Evolutionary conservation across 768 basidiomycete genomes (phyloP).

Genomic region (Suillus fuscotomentosus): DNA sequence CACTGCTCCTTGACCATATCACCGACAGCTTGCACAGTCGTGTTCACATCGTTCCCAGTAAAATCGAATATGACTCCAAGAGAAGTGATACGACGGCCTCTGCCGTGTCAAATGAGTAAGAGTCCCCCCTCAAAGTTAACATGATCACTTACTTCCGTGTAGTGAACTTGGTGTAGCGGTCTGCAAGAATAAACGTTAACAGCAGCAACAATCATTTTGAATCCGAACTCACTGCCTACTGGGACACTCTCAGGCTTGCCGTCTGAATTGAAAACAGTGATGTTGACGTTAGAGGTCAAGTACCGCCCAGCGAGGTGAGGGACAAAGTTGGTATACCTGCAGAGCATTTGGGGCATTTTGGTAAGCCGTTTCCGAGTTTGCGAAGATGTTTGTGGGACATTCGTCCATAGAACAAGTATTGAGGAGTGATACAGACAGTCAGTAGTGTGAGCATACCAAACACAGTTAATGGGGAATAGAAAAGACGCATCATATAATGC

Average conservation of each 20-base stretch:
- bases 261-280: slow-evolving; percentile 55
- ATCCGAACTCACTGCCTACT: slow-evolving; percentile 40
- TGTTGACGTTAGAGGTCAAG: slow-evolving; percentile 83
- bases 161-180: slow-evolving; percentile 68
- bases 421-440: background rate
- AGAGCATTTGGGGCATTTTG: background rate
- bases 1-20: slow-evolving; percentile 81
- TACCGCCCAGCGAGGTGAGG: slow-evolving; percentile 70
- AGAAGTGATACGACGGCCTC: slow-evolving; percentile 72
- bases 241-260: slow-evolving; percentile 39
- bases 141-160: slow-evolving; percentile 58
- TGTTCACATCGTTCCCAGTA: slow-evolving; percentile 64
- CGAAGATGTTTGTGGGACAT: background rate
- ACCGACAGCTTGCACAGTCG: slow-evolving; percentile 70
- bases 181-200: slow-evolving; percentile 38
- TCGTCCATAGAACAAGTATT: background rate
- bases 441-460: background rate
- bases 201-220: background rate
- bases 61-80: slow-evolving; percentile 82
- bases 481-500: background rate
- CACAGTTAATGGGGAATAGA: background rate
- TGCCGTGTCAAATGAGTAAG: slow-evolving; percentile 12
- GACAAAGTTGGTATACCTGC: slow-evolving; percentile 62
- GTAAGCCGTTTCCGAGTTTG: background rate
- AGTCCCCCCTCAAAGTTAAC: background rate